Conservation (phyloP, 140 eudicot genomes). For the Erigeron philadelphicus region DNA sequence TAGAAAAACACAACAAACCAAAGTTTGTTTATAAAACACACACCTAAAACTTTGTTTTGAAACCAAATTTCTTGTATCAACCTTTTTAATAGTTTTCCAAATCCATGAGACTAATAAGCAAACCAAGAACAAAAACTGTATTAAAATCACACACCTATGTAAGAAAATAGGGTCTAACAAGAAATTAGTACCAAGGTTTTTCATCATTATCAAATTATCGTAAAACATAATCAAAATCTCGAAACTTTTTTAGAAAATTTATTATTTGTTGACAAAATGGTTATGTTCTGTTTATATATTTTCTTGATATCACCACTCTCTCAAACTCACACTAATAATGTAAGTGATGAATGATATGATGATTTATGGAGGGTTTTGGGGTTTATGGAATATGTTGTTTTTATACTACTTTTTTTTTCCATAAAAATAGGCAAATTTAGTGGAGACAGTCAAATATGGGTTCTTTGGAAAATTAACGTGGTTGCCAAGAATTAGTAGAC, state of each 20-base stretch:
- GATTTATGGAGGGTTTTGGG: neutral
- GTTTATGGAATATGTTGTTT: neutral
- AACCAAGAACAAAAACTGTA: slow-evolving; percentile 38
- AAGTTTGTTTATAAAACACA: slow-evolving; percentile 31
- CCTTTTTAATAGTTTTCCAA: slow-evolving; percentile 15
- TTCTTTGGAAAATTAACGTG: neutral
- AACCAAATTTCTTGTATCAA: neutral
- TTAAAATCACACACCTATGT: slow-evolving; percentile 29
- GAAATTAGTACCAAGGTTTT: slow-evolving; percentile 11
- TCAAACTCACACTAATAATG: too few species aligned
- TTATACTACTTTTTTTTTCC: too few species aligned
- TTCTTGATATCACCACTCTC: neutral
- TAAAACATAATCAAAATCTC: neutral
- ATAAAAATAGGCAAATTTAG: too few species aligned
- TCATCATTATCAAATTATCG: neutral
- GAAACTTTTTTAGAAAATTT: neutral
- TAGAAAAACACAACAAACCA: slow-evolving; percentile 37
- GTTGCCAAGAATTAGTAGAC: slow-evolving; percentile 1
- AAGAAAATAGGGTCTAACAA: slow-evolving; percentile 39
- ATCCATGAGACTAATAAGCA: slow-evolving; percentile 38
- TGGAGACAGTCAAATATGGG: neutral
- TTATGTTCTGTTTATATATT: neutral
- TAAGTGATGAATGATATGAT: too few species aligned
- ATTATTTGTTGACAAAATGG: neutral
- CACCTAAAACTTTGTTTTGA: slow-evolving; percentile 26